Percentiles rank a stretch among this genome's conserved stretches.
Conservation (phyloP, 352 stramenopile species). For the Phytophthora foliorum region DNA sequence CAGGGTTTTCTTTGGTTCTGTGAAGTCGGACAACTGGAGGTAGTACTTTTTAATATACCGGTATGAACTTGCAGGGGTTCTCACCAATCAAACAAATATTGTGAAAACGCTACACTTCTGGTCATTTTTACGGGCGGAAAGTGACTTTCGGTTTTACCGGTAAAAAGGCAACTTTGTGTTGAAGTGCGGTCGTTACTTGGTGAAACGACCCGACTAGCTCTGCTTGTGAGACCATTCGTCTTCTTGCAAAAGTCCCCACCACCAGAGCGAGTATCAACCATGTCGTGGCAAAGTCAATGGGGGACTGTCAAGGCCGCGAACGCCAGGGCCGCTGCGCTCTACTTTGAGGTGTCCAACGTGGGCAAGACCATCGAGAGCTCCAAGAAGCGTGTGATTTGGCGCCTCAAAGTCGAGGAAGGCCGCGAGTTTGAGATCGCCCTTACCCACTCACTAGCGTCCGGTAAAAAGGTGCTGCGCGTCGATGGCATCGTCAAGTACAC, state of each 20-base stretch:
- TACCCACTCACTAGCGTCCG: slow-evolving; percentile 82
- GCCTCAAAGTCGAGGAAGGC: slow-evolving; percentile 83
- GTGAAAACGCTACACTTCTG: too few species aligned
- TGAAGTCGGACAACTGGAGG: too few species aligned
- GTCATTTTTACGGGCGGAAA: too few species aligned
- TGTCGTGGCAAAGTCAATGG: slow-evolving; percentile 80
- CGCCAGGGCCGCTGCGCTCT: slow-evolving; percentile 75
- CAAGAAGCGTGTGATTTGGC: slow-evolving; percentile 88
- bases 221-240: too few species aligned
- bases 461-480: slow-evolving; percentile 84
- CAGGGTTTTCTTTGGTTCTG: too few species aligned
- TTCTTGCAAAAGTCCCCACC: too few species aligned
- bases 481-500: slow-evolving; percentile 88
- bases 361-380: slow-evolving; percentile 88
- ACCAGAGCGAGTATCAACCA: slow-evolving; percentile 21
- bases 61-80: too few species aligned
- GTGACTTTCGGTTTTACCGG: too few species aligned
- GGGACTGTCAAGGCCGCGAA: slow-evolving; percentile 77
- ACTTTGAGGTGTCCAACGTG: slow-evolving; percentile 86
- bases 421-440: slow-evolving; percentile 88
- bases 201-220: slow-evolving; percentile 3
- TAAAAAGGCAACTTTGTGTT: background rate
- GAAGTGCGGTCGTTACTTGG: background rate
- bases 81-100: too few species aligned
- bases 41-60: too few species aligned